A percentile compares a stretch with the other conserved stretches of the same genome.
phyloP scores from a whole-genome alignment of 2,329 filamentous ascomycete genomes.

The Xylaria sp. region DNA sequence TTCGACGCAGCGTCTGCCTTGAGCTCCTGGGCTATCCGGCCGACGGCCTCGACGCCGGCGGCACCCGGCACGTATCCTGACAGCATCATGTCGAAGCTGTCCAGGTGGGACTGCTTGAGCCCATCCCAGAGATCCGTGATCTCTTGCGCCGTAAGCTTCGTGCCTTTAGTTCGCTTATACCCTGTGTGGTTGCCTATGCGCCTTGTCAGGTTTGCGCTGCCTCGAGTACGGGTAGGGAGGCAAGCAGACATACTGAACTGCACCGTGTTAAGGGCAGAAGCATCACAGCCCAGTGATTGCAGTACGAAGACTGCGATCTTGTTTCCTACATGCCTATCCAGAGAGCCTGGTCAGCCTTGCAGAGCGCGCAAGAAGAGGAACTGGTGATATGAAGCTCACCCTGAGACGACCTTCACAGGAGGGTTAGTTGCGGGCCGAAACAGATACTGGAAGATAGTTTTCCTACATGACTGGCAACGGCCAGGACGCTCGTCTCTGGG shows the following conservation, averaged over 20 bases:
- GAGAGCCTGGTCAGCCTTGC: slow-evolving; percentile 39
- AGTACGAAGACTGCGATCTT: slow-evolving; percentile 96
- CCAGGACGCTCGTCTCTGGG: slow-evolving; percentile 76
- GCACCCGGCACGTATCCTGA: slow-evolving; percentile 95
- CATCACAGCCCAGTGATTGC: slow-evolving; percentile 93
- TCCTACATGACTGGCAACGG: slow-evolving; percentile 90
- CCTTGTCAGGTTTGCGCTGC: slow-evolving; percentile 23
- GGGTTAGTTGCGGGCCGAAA: slow-evolving; percentile 48
- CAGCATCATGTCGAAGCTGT: slow-evolving; percentile 92
- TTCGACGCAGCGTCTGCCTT: slow-evolving; percentile 68
- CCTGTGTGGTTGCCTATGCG: slow-evolving; percentile 89
- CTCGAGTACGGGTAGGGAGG: slow-evolving; percentile 2
- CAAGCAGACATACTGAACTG: slow-evolving; percentile 81
- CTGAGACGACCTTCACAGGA: slow-evolving; percentile 73
- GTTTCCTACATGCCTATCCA: slow-evolving; percentile 89
- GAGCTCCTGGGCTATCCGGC: slow-evolving; percentile 83
- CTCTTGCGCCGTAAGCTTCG: slow-evolving; percentile 81
- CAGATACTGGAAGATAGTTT: slow-evolving; percentile 38
- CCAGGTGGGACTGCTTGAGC: slow-evolving; percentile 82
- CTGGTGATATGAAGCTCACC: slow-evolving; percentile 63
- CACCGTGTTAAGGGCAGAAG: slow-evolving; percentile 93
- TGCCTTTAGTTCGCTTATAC: slow-evolving; percentile 89
- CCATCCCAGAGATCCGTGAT: slow-evolving; percentile 87
- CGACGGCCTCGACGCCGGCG: slow-evolving; percentile 83
- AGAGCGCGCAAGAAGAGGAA: slow-evolving; percentile 33